Evolutionary conservation across 2,329 filamentous ascomycete genomes (phyloP), one percentile per base, ranked within the genome.

Genomic region (Colletotrichum karsti): DNA sequence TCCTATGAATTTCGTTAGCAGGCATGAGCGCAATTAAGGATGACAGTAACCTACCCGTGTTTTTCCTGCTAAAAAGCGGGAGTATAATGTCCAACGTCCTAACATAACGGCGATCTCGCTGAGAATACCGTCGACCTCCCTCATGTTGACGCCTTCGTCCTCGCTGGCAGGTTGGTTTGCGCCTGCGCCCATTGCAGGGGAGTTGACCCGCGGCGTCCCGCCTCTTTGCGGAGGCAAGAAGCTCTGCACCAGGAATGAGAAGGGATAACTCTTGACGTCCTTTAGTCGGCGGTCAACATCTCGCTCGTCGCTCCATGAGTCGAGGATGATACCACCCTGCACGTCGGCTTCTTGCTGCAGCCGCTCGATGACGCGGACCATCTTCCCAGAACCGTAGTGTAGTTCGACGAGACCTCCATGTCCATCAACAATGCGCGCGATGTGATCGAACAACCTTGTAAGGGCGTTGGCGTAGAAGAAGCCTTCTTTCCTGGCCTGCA

Each of bases 231-330:
- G 84, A 0, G 93, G 90, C 51, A 97, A 78, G 77, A 97, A 98
- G 81, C 95, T 98, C 80, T 98, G 95, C 0, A 98, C 95, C 48
- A 99, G 83, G 76, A 99, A 99, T 0, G 95, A 97, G 78, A 97
- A 99, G 1, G 96, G 95, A 77, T 99, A 99, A 62, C 95, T 97
- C 82, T 97, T 98, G 79, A 97, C 93, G 75, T 99, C 96, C 3
- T 93, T 98, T 69, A 99, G 84, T 76, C 92, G 93, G 73, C 95
- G 89, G 76, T 95, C 93, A 53, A 99, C 89, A 67, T 85, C 88
- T 67, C 94, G 88, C 76, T 98, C 95, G 71, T 99, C 96, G 62
- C 91, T 91, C 94, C 96, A 99, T 0, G 95, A 96, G 77, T 99
- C 96, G 58, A 99, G 84, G 66, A 99, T 91, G 72, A 98, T 97